phyloP scores from a whole-genome alignment of 2,329 filamentous ascomycete species.

The Aspergillus arachidicola region DNA sequence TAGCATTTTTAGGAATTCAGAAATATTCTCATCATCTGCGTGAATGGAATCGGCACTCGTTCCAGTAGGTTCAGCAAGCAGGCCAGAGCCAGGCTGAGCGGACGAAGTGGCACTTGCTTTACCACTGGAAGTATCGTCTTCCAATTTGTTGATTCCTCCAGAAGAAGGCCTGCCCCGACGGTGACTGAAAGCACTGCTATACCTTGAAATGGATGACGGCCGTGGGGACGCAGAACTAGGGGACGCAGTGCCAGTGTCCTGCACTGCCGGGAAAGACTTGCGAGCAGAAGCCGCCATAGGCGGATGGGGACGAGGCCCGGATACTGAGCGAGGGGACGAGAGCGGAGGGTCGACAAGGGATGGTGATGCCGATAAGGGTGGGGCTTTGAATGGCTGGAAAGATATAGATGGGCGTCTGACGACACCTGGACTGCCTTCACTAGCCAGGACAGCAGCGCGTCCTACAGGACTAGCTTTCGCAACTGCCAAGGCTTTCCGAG shows the following conservation, averaged over 20 bases:
- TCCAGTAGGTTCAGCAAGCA: constrained; percentile 70
- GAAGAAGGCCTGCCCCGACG: constrained; percentile 77
- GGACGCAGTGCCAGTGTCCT: constrained; percentile 64
- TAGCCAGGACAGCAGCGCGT: constrained; percentile 40
- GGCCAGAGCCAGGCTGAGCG: constrained; percentile 72
- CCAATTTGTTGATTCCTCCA: constrained; percentile 64
- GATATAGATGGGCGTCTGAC: constrained; percentile 79
- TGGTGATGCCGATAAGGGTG: constrained; percentile 89
- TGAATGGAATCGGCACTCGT: constrained; percentile 66
- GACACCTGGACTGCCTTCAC: constrained; percentile 54
- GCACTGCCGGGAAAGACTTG: constrained; percentile 54
- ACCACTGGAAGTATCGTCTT: constrained; percentile 62
- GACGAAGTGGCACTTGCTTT: constrained; percentile 55
- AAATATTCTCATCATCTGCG: constrained; percentile 90
- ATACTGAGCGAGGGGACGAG: constrained; percentile 55
- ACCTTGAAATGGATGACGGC: constrained; percentile 75
- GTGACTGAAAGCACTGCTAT: constrained; percentile 93
- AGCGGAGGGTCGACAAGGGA: constrained; percentile 53
- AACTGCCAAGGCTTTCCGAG: constrained; percentile 51
- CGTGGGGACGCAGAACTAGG: constrained; percentile 77
- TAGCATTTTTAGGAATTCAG: constrained; percentile 85
- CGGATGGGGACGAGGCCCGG: constrained; percentile 44
- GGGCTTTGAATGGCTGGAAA: constrained; percentile 95
- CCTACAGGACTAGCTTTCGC: constrained; percentile 34
- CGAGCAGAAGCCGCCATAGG: constrained; percentile 41